These are phyloP conservation scores for Arthrobotrys pseudoclavata DNA, from an alignment of 2,329 filamentous ascomycete species.

Conservation along the genomic window DNA sequence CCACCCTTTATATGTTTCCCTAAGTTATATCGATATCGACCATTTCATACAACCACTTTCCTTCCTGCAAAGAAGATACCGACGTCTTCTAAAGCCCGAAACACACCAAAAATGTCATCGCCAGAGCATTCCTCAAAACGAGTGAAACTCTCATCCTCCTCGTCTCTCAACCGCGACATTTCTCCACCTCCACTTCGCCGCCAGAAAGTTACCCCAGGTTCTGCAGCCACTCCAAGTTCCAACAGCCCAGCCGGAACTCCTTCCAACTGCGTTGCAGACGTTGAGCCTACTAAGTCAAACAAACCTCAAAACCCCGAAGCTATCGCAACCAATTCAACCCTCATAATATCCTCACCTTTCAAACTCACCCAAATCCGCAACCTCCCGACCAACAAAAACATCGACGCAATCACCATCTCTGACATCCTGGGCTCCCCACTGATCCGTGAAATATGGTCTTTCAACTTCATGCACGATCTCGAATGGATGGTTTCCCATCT, in stretches of 20 bases:
- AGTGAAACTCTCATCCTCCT: conserved; percentile 32
- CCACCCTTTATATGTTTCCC: no score
- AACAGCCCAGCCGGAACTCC: not conserved
- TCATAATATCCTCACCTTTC: conserved; percentile 74
- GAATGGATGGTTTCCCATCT: conserved; percentile 72
- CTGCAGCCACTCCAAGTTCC: not conserved
- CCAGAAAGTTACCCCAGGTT: not conserved
- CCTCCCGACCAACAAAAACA: conserved; percentile 74
- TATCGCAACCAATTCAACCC: not conserved
- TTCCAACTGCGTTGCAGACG: not conserved
- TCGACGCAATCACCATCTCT: conserved; percentile 75
- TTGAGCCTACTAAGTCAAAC: not conserved
- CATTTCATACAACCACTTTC: not conserved
- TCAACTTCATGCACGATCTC: conserved; percentile 77
- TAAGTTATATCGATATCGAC: not conserved
- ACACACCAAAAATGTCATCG: conserved; percentile 15
- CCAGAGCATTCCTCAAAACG: conserved; percentile 40
- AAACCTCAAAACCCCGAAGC: not conserved
- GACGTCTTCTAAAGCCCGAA: not conserved
- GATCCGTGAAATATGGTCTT: conserved; percentile 79
- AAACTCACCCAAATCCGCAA: conserved; percentile 79
- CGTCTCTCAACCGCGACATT: conserved; percentile 48
- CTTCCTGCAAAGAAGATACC: not conserved
- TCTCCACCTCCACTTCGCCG: conserved; percentile 56
- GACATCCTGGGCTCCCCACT: conserved; percentile 81